Base-by-base conservation (phyloP, 2,329 filamentous ascomycete genomes). In the Ceratocystis alfenasii region DNA sequence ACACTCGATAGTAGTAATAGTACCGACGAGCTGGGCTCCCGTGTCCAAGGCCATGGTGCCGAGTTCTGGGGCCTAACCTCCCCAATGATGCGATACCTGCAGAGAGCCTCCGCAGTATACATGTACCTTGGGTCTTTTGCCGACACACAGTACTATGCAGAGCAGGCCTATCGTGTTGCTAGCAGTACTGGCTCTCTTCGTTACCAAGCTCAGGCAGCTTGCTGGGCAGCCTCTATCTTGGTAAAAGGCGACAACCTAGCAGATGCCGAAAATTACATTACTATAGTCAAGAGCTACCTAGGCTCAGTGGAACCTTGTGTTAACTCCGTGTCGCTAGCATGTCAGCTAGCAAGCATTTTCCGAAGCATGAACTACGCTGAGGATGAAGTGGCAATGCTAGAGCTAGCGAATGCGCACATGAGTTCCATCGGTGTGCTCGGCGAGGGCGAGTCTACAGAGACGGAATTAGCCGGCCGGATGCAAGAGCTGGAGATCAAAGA, bases 131-230 rank as follows among this genome's bases (percentile, higher is more conserved):
- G 94, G 33, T 83, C 95, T 75, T 90, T 91, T 69, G 86, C 90
- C 68, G 93, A 97, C 73, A 93, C 93, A 1, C 77, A 93, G 0
- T 94, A 92, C 73, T 95, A 95, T 70, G 87, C 88, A 1, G 88
- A 96, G 70, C 88, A 94, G 71, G 91, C 91, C 0, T 79, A 87
- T 65, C 90, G 88, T 71, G 83, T 95, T 68, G 89, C 89, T 25
- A 80, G 81, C 67, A 83, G 82, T n/a, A 83, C 88, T 7, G 78
- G 82, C 61, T 86, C 88, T 0, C 79, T 82, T 45, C 79, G 86
- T 12, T 82, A 83, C 70, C 75, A 78, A 53, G 80, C 82, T 0
- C 79, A 83, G 68, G 80, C 80, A 6, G 78, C 80, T 2, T 77
- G 79, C 3, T 82, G 82, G 79, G 76, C 81, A 15, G 82, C 81